Conservation (phyloP, 192 early-diverging fungal species). For the Coemansia sp. region DNA sequence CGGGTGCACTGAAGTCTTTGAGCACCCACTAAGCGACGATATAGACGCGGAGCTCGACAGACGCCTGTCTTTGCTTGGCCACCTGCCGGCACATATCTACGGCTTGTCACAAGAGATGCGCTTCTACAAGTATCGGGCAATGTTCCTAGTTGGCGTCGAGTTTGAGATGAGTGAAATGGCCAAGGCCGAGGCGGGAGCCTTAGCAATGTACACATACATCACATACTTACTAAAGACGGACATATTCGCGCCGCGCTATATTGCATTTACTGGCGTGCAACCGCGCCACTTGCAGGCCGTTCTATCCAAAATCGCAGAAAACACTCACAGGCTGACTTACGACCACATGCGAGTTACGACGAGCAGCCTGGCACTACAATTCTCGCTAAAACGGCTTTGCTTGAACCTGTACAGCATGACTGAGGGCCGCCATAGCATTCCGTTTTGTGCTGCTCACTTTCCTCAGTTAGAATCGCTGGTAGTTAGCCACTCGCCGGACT, state of each 20-base stretch:
- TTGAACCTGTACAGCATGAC: slow-evolving; percentile 44
- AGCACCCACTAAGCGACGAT: slow-evolving; percentile 29
- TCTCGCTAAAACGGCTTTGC: slow-evolving; percentile 33
- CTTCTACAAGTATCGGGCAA: slow-evolving; percentile 39
- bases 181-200: slow-evolving; percentile 22
- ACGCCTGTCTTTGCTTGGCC: slow-evolving; percentile 28
- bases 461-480: slow-evolving; percentile 40
- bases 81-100: slow-evolving; percentile 22
- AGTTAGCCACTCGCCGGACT: slow-evolving; percentile 43
- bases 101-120: slow-evolving; percentile 25
- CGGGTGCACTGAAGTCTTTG: slow-evolving; percentile 49
- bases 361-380: slow-evolving; percentile 34
- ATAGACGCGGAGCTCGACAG: slow-evolving; percentile 16
- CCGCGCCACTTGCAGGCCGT: slow-evolving; percentile 36
- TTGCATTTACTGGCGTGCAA: slow-evolving; percentile 32
- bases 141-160: slow-evolving; percentile 41
- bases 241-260: slow-evolving; percentile 28
- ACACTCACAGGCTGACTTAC: slow-evolving; percentile 33
- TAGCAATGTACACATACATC: slow-evolving; percentile 44
- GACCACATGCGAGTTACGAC: slow-evolving; percentile 40
- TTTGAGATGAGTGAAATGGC: slow-evolving; percentile 44
- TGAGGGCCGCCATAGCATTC: slow-evolving; percentile 27
- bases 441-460: slow-evolving; percentile 49
- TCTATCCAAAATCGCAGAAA: slow-evolving; percentile 39
- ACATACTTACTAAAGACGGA: slow-evolving; percentile 46